Evolutionary conservation across 495 filamentous ascomycete genomes (phyloP), one percentile per base, ranked within the genome.

Genomic region (Talaromyces borbonicus): DNA sequence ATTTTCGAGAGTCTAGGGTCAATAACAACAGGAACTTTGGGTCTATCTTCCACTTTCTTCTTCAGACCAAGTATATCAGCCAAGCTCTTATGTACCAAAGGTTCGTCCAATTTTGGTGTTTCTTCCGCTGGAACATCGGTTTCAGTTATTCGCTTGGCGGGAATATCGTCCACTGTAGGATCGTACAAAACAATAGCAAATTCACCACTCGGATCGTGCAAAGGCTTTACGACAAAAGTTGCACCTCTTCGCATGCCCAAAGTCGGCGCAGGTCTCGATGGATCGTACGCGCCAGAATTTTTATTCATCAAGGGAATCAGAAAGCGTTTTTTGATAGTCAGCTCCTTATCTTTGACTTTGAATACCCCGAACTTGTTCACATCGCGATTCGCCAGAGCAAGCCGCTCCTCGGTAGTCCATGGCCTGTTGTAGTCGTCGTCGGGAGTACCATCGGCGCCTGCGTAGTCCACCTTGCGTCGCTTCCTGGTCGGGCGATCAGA

Each of bases 131-230:
- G 43, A 38, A 60, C 60, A 22, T 65, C 62, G 52, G 79, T 74
- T n/a, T 62, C 56, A 33, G 73, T 71, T 52, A 77, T 72, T 29
- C 71, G 66, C 1, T 58, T 59, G 11, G 72, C 66, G 2, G 69
- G 61, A 31, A 68, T 72, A 55, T 90, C 88, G 55, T 99, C 92
- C 27, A 97, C 67, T 0, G 92, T 99, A 11, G 92, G 92, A 57
- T 99, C 92, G 53, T 93, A 90, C 8, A 99, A 65, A 5, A 99
- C 92, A 54, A 99, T 97, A 1, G 92, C 84, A 64, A 97, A 94
- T 55, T 99, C 93, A 47, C 86, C 93, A 56, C 83, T 86, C 0
- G 92, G 92, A 55, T 99, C 92, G 59, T 99, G 93, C 45, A 99
- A 61, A 31, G 92, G 84, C 53, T 86, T 94, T 16, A 89, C 87